Base-by-base conservation (phyloP, 352 stramenopile genomes). In the Globisporangium irregulare region DNA sequence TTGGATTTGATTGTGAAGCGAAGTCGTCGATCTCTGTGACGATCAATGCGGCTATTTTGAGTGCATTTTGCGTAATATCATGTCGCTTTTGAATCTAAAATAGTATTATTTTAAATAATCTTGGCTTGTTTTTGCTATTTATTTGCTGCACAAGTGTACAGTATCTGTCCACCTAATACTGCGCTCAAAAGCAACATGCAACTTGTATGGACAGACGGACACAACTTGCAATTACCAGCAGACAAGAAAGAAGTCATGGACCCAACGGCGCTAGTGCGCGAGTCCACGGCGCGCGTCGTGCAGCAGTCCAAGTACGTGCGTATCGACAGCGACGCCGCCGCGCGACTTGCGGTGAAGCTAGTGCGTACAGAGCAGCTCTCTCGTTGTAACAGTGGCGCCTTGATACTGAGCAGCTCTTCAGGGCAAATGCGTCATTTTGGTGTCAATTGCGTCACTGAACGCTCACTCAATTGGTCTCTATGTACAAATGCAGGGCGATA, bases 231-330 rank as follows among this genome's bases (percentile, higher is more conserved):
- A 58, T 58, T 22, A 4, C 10, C 3, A 56, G 50, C 10, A 57
- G 6, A 34, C 12, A 46, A 32, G 29, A 32, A 32, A 24, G 24
- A 46, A 24, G n/a, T 1, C 46, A 25, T 90, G 82, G 80, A 90
- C 55, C 82, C 80, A 22, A 90, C 82, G 24, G 41, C 55, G 14
- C 66, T 84, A 15, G 80, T 89, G 48, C 74, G 82, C 66, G 75
- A 78, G 32, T 87, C 78, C 8, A 90, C 80, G 1, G 75, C 73
- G 60, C 82, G 80, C 53, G 80, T 90, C 10, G 60, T 84, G 54
- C 67, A 68, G 55, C 66, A 73, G 15, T 65, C 80, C 0, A 62
- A 22, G 50, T 73, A 90, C 60, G 77, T 87, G 27, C 64, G 41
- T 18, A 79, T 90, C 50, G 72, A 86, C 55, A 25, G 62, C 4